Evolutionary conservation across 441 rosid species (phyloP).

Genomic region (Erysimum cheiri): DNA sequence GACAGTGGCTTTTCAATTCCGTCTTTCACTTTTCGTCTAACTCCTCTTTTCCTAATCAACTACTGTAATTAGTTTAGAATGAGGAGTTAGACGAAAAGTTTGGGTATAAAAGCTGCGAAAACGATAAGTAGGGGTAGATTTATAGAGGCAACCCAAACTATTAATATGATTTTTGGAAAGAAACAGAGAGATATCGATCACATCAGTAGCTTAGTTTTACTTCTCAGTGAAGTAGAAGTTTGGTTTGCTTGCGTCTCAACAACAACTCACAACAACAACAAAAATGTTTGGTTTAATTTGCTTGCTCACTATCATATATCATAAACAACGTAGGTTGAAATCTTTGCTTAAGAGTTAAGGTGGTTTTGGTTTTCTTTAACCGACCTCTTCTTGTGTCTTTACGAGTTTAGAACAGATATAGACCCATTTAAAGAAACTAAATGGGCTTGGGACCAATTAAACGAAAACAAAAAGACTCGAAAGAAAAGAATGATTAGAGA

Average conservation of each 20-base stretch:
- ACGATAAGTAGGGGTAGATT: no score
- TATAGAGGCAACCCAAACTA: no score
- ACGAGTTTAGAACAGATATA: neutral
- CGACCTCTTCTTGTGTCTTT: neutral
- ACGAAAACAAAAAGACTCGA: neutral
- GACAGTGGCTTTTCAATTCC: neutral
- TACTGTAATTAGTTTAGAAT: neutral
- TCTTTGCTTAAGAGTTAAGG: neutral
- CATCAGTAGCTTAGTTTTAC: constrained; percentile 13
- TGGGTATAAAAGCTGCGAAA: no score
- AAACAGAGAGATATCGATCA: neutral
- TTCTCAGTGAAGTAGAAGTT: neutral
- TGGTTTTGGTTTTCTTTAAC: neutral
- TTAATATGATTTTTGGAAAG: neutral
- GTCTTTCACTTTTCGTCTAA: neutral
- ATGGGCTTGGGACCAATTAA: constrained; percentile 5
- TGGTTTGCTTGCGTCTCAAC: neutral
- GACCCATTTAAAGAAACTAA: neutral
- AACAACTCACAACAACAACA: no score
- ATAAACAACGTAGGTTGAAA: neutral
- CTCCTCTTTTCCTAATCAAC: neutral
- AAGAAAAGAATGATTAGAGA: neutral
- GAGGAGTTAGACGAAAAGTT: no score
- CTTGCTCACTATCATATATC: constrained; percentile 6
- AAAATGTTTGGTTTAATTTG: constrained; percentile 3